A percentile compares a stretch with the other conserved stretches of the same genome.
Conservation (phyloP, 306 rosid genomes). For the Cicer yamashitae region DNA sequence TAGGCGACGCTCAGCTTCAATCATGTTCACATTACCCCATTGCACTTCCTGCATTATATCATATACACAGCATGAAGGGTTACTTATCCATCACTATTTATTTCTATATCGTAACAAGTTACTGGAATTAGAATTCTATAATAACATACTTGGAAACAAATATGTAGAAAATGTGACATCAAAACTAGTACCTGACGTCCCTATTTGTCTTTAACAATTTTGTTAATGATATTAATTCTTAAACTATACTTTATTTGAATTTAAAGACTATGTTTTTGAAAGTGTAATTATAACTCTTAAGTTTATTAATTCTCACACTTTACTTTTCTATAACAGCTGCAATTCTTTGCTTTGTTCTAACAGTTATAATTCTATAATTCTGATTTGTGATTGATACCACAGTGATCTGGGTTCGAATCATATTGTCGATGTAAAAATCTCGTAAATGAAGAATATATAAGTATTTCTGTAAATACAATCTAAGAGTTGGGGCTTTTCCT, state of each 20-base stretch:
- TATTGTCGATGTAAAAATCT: too few relatives aligned
- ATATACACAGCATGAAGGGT: background rate
- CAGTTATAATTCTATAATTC: too few relatives aligned
- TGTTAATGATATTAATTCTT: background rate
- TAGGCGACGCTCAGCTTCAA: slow-evolving; percentile 83
- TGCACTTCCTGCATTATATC: slow-evolving; percentile 59
- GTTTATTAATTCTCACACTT: too few relatives aligned
- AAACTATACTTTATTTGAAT: too few relatives aligned
- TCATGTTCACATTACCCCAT: slow-evolving; percentile 87
- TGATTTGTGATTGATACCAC: too few relatives aligned
- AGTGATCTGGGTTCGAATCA: too few relatives aligned
- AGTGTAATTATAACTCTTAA: too few relatives aligned
- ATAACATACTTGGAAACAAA: background rate
- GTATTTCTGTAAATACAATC: too few relatives aligned
- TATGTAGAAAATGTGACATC: slow-evolving; percentile 4
- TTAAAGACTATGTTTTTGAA: too few relatives aligned
- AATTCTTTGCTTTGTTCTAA: background rate
- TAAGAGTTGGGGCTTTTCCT: too few relatives aligned
- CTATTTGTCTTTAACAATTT: background rate
- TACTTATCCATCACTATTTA: slow-evolving; percentile 5
- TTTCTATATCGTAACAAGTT: slow-evolving; percentile 14
- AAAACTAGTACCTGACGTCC: background rate
- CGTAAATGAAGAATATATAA: too few relatives aligned
- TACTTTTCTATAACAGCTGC: background rate
- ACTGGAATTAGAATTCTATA: background rate